phyloP scores from a whole-genome alignment of 2,329 filamentous ascomycete species.

The Talaromyces sp. region DNA sequence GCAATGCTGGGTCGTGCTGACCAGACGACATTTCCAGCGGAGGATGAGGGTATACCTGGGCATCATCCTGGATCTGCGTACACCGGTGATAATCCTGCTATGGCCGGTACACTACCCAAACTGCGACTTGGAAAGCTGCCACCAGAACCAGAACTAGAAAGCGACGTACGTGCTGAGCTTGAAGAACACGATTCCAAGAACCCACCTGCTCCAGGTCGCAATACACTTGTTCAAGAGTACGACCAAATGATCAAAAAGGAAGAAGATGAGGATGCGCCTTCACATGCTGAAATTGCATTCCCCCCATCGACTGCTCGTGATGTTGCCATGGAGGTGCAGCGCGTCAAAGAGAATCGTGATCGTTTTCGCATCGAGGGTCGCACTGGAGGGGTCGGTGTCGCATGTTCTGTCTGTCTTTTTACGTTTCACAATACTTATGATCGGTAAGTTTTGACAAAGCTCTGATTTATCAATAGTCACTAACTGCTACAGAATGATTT shows the following conservation, averaged over 20 bases:
- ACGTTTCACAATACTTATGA: conserved; percentile 97
- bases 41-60: conserved; percentile 67
- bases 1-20: conserved; percentile 56
- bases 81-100: conserved; percentile 54
- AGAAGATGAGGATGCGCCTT: conserved; percentile 79
- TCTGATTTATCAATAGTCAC: conserved; percentile 22
- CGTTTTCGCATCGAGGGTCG: conserved; percentile 82
- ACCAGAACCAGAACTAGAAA: conserved; percentile 76
- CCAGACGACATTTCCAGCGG: conserved; percentile 57
- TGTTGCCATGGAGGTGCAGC: conserved; percentile 90
- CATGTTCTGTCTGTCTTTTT: conserved; percentile 91
- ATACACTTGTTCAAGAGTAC: conserved; percentile 80
- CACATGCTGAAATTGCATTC: conserved; percentile 73
- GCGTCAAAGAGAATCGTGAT: conserved; percentile 88
- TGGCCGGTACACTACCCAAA: conserved; percentile 55
- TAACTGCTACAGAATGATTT: conserved; percentile 64
- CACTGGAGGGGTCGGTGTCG: conserved; percentile 77
- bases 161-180: conserved; percentile 82
- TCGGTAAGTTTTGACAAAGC: conserved; percentile 55
- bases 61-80: conserved; percentile 64
- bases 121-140: conserved; percentile 78
- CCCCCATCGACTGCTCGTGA: conserved; percentile 86
- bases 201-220: conserved; percentile 66
- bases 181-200: conserved; percentile 78
- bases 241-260: conserved; percentile 86